phyloP scores from a whole-genome alignment of 1,284 basidiomycete species.

The Amylostereum areolatum region DNA sequence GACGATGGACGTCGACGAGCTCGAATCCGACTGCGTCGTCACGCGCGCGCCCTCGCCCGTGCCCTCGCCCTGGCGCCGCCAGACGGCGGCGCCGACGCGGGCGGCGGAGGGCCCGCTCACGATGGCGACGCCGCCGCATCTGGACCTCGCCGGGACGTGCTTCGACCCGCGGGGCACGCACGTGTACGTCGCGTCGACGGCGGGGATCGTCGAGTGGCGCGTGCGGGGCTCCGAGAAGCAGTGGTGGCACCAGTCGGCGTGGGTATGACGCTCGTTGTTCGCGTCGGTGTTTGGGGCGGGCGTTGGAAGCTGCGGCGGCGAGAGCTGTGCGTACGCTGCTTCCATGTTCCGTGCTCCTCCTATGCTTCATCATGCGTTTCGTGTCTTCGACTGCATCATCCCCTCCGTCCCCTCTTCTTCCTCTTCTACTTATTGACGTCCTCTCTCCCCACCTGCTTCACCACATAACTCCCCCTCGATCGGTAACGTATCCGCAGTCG shows the following conservation, averaged over 20 bases:
- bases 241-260: conserved; percentile 11
- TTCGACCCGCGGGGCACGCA: conserved; percentile 66
- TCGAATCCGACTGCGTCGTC: conserved; percentile 13
- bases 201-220: conserved; percentile 34
- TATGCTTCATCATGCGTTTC: too few species aligned
- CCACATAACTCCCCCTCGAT: too few species aligned
- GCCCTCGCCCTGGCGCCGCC: conserved; percentile 18
- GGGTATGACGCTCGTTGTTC: conserved; percentile 7
- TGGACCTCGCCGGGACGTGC: conserved; percentile 67
- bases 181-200: conserved; percentile 62
- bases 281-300: conserved; percentile 5
- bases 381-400: too few species aligned
- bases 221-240: conserved; percentile 13
- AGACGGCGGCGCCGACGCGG: conserved; percentile 22
- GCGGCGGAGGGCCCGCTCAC: conserved; percentile 10
- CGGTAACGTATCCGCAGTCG: too few species aligned
- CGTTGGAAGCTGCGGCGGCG: conserved; percentile 36
- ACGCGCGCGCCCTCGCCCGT: conserved; percentile 37
- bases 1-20: background rate
- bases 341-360: too few species aligned
- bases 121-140: conserved; percentile 25
- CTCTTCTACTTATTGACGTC: too few species aligned
- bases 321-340: conserved; percentile 13
- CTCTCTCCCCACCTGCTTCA: too few species aligned
- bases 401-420: too few species aligned